Conservation (phyloP, 1,284 basidiomycete species). For the Boletus subluridellus region DNA sequence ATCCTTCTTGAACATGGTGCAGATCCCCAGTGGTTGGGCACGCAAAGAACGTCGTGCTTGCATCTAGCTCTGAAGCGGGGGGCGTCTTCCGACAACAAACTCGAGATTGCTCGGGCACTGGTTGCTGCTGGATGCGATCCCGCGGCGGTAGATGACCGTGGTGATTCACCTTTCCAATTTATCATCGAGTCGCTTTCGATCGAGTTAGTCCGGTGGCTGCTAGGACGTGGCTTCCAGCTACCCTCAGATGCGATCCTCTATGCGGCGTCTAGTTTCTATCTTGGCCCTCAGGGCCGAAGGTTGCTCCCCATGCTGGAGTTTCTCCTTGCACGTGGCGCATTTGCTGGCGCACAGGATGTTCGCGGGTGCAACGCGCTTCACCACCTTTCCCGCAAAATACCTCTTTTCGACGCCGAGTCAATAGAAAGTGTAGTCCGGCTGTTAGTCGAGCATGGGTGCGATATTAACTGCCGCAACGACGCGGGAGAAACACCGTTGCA, state of each 20-base stretch:
- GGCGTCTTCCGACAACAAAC: too few relatives aligned
- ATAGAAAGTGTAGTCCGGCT: not conserved
- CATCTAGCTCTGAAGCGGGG: not conserved
- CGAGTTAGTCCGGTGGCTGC: not conserved
- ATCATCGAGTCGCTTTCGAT: not conserved
- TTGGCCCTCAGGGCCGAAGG: too few relatives aligned
- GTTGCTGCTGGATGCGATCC: not conserved
- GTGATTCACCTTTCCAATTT: not conserved
- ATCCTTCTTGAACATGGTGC: not conserved
- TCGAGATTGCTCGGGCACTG: not conserved
- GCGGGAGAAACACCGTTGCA: not conserved
- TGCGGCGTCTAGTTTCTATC: not conserved
- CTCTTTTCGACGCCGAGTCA: not conserved
- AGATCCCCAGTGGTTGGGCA: not conserved
- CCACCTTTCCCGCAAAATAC: not conserved
- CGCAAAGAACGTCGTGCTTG: not conserved
- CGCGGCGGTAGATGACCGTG: not conserved
- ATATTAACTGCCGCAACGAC: not conserved
- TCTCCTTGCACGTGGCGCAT: not conserved
- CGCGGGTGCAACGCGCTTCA: not conserved
- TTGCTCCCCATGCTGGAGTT: not conserved
- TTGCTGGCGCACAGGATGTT: not conserved
- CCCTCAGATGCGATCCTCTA: not conserved
- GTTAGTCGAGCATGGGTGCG: not conserved
- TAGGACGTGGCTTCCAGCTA: not conserved